Evolutionary conservation across 2,329 filamentous ascomycete species (phyloP).

Genomic region (Pseudogymnoascus sp.): DNA sequence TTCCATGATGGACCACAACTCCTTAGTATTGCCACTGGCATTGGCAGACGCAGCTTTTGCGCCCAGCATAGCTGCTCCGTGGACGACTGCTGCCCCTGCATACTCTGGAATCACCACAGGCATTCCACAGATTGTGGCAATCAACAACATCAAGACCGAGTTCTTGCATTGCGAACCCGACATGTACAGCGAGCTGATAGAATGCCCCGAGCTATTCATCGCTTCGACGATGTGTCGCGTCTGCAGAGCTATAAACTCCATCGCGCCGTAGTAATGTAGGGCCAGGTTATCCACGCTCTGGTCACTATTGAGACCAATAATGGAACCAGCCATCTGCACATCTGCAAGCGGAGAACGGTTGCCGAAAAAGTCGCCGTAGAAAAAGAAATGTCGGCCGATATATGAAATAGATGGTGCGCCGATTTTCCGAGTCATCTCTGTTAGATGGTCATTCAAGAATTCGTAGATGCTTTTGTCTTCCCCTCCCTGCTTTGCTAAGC

Average conservation of each 20-base stretch:
- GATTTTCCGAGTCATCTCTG: slow-evolving; percentile 61
- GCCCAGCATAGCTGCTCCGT: slow-evolving; percentile 94
- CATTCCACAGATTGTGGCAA: slow-evolving; percentile 85
- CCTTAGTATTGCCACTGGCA: slow-evolving; percentile 68
- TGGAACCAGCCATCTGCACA: slow-evolving; percentile 81
- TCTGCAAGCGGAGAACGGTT: slow-evolving; percentile 94
- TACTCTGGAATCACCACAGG: slow-evolving; percentile 90
- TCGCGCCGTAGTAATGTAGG: slow-evolving; percentile 86
- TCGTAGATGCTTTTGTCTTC: slow-evolving; percentile 89
- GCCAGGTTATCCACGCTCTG: slow-evolving; percentile 81
- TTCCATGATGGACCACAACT: slow-evolving; percentile 95
- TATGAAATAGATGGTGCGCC: slow-evolving; percentile 73
- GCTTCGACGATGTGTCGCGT: slow-evolving; percentile 90
- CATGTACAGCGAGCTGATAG: slow-evolving; percentile 94
- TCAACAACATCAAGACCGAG: slow-evolving; percentile 78
- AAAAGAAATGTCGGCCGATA: slow-evolving; percentile 89
- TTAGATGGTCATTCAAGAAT: slow-evolving; percentile 82
- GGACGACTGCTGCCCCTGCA: slow-evolving; percentile 89
- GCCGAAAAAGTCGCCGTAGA: slow-evolving; percentile 96
- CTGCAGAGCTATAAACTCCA: slow-evolving; percentile 87
- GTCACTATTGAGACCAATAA: slow-evolving; percentile 81
- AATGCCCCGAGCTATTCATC: slow-evolving; percentile 87
- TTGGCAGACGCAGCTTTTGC: slow-evolving; percentile 90
- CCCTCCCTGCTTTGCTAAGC: slow-evolving; percentile 60
- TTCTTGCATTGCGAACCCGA: slow-evolving; percentile 95